Evolutionary conservation across 352 stramenopile genomes (phyloP).

Genomic region (Phytopythium kandeliae): DNA sequence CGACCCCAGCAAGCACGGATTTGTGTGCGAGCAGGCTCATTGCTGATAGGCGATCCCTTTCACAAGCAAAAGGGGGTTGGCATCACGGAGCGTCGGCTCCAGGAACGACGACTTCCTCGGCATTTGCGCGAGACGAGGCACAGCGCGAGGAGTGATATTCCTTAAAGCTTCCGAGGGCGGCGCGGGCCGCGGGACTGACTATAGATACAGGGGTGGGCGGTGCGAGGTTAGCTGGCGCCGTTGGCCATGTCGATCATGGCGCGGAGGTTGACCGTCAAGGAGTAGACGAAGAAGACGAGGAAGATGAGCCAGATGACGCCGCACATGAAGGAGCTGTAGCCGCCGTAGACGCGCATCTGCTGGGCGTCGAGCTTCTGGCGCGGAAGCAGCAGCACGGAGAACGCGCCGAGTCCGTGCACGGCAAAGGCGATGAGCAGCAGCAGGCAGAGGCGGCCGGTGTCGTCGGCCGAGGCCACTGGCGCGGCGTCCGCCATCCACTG

Average conservation of each 20-base stretch:
- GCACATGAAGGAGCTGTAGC: constrained; percentile 47
- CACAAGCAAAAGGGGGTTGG: too few species aligned
- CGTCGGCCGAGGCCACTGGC: constrained; percentile 17
- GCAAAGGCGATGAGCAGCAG: constrained; percentile 49
- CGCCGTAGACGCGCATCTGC: constrained; percentile 57
- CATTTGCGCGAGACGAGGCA: too few species aligned
- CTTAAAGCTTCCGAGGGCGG: not conserved
- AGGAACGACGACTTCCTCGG: too few species aligned
- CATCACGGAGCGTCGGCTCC: too few species aligned
- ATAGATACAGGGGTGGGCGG: not conserved
- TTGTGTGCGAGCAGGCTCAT: too few species aligned
- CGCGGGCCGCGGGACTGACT: not conserved
- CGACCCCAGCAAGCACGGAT: too few species aligned
- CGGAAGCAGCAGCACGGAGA: constrained; percentile 48
- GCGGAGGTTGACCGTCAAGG: constrained; percentile 40
- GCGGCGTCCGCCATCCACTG: constrained; percentile 33
- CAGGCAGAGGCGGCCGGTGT: constrained; percentile 20
- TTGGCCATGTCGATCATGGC: constrained; percentile 30
- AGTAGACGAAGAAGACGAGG: constrained; percentile 54
- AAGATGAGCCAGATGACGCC: constrained; percentile 51
- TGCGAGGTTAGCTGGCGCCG: not conserved
- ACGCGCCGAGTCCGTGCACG: constrained; percentile 46
- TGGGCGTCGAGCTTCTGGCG: constrained; percentile 58
- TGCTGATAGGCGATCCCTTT: too few species aligned
- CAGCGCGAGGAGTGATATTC: not conserved